Percentiles rank a stretch among this genome's conserved stretches.
phyloP scores from a whole-genome alignment of 2,329 filamentous ascomycete species.

The Diatrype stigma region DNA sequence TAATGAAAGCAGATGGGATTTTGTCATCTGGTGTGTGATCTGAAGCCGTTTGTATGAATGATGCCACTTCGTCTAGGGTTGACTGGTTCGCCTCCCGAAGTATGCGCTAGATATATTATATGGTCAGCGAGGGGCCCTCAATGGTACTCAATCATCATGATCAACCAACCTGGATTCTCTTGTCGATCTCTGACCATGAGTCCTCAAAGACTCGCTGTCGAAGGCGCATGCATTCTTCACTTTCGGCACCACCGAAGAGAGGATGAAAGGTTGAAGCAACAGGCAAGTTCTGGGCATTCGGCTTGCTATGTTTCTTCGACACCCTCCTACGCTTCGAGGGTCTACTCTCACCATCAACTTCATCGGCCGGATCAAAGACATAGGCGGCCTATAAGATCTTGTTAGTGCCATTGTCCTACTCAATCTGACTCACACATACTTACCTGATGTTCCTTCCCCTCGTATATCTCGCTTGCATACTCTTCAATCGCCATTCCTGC shows the following conservation, averaged over 20 bases:
- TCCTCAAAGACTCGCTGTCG: conserved; percentile 58
- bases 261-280: conserved; percentile 38
- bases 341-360: conserved; percentile 28
- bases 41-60: conserved; percentile 45
- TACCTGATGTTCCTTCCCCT: conserved; percentile 29
- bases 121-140: background rate
- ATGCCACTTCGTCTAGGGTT: conserved; percentile 54
- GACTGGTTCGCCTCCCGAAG: conserved; percentile 57
- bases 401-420: conserved; percentile 1
- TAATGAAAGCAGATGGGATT: conserved; percentile 67
- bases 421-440: background rate
- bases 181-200: conserved; percentile 62
- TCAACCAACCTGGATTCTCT: conserved; percentile 53
- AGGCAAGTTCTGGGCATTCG: conserved; percentile 9
- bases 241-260: conserved; percentile 53
- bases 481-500: conserved; percentile 20
- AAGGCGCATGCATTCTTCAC: conserved; percentile 41
- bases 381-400: conserved; percentile 52
- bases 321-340: conserved; percentile 57
- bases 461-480: conserved; percentile 16
- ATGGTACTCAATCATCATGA: background rate
- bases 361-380: conserved; percentile 52
- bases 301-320: conserved; percentile 32
- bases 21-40: conserved; percentile 34
- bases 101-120: conserved; percentile 39